These are phyloP conservation scores for Diplodia seriata DNA, from an alignment of 2,329 filamentous ascomycete species.

Conservation along the genomic window DNA sequence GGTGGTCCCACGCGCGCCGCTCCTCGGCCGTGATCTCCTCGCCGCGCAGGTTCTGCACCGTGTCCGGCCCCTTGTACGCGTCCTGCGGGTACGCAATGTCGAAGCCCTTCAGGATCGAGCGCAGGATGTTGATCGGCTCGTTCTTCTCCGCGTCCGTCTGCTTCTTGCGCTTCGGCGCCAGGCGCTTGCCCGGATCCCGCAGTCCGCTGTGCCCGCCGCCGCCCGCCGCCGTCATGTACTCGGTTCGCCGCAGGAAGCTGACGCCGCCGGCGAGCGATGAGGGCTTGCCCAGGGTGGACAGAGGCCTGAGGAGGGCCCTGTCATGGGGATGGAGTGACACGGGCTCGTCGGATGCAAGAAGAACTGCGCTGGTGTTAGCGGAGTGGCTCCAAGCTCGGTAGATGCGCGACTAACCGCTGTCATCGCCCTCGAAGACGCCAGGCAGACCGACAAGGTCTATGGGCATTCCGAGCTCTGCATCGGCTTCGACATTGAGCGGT, in stretches of 20 bases:
- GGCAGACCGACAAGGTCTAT: slow-evolving; percentile 94
- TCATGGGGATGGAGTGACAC: slow-evolving; percentile 83
- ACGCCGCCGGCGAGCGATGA: slow-evolving; percentile 78
- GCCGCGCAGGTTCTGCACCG: slow-evolving; percentile 59
- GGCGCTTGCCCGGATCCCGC: slow-evolving; percentile 52
- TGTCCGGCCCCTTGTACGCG: slow-evolving; percentile 73
- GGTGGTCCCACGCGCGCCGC: slow-evolving; percentile 64
- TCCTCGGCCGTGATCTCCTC: slow-evolving; percentile 62
- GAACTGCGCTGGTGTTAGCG: slow-evolving; percentile 62
- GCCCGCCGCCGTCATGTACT: slow-evolving; percentile 77
- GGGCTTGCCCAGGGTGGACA: slow-evolving; percentile 84
- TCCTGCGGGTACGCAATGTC: slow-evolving; percentile 69
- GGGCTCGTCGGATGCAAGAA: slow-evolving; percentile 76
- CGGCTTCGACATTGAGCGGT: slow-evolving; percentile 93
- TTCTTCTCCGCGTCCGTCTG: slow-evolving; percentile 55
- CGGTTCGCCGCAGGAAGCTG: slow-evolving; percentile 92
- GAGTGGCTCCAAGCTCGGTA: slow-evolving; percentile 31
- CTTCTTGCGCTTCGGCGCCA: slow-evolving; percentile 45
- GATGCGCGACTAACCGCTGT: slow-evolving; percentile 71
- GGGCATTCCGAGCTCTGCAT: slow-evolving; percentile 97
- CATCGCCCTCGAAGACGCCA: slow-evolving; percentile 92
- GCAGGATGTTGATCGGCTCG: slow-evolving; percentile 66
- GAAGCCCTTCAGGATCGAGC: slow-evolving; percentile 68
- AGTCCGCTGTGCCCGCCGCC: slow-evolving; percentile 47
- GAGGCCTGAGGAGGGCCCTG: slow-evolving; percentile 79